A percentile compares a stretch with the other conserved stretches of the same genome.
These are phyloP conservation scores for Garcia nutans DNA, from an alignment of 345 rosid genomes.

Conservation along the genomic window DNA sequence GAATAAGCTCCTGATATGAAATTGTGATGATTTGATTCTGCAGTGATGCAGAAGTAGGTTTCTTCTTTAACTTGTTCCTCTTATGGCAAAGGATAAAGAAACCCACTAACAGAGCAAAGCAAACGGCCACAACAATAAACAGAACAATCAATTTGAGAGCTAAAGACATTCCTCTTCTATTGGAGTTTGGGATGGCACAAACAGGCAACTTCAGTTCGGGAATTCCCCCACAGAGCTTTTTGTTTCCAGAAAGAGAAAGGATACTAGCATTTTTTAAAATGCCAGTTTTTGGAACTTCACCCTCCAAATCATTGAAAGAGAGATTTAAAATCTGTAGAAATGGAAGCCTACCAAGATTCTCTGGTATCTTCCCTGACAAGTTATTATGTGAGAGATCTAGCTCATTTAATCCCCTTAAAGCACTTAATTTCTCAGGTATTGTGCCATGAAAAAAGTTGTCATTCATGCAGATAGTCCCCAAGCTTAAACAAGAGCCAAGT, in stretches of 20 bases:
- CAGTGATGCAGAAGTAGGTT: background rate
- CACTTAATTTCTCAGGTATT: slow-evolving; percentile 19
- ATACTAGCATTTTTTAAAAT: slow-evolving; percentile 29
- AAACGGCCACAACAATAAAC: background rate
- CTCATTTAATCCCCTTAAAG: slow-evolving; percentile 9
- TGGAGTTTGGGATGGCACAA: background rate
- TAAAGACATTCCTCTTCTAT: background rate
- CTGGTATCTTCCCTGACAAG: slow-evolving; percentile 24
- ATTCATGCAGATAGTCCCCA: slow-evolving; percentile 7
- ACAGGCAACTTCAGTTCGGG: slow-evolving; percentile 11
- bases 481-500: slow-evolving; percentile 7
- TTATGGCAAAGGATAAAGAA: background rate
- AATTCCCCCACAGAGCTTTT: slow-evolving; percentile 32
- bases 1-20: slow-evolving; percentile 6
- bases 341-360: slow-evolving; percentile 4
- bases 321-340: slow-evolving; percentile 19
- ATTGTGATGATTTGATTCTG: slow-evolving; percentile 1
- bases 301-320: slow-evolving; percentile 30
- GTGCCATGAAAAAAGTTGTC: slow-evolving; percentile 23
- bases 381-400: slow-evolving; percentile 32
- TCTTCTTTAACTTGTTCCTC: background rate
- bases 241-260: slow-evolving; percentile 22
- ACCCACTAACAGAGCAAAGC: background rate
- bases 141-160: background rate
- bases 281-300: slow-evolving; percentile 25